Conservation (phyloP, 768 basidiomycete species). For the Auricularia sp. region DNA sequence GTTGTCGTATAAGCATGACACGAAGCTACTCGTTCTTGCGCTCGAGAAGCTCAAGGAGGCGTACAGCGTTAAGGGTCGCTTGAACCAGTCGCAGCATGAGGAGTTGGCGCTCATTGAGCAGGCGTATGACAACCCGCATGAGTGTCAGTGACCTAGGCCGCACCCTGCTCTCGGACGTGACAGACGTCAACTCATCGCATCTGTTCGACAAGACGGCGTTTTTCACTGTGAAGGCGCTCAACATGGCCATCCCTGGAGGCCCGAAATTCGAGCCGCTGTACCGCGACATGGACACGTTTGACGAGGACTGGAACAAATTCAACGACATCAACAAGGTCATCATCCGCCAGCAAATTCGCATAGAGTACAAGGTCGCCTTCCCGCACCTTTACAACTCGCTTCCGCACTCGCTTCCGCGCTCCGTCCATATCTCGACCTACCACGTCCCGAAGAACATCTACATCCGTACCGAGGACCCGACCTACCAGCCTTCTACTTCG, state of each 20-base stretch:
- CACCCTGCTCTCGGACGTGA: slow-evolving; percentile 85
- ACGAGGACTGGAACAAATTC: slow-evolving; percentile 99
- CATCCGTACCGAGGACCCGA: slow-evolving; percentile 99
- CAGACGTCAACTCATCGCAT: slow-evolving; percentile 83
- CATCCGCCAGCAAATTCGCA: slow-evolving; percentile 95
- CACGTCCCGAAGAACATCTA: slow-evolving; percentile 96
- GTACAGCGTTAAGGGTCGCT: slow-evolving; percentile 91
- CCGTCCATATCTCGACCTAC: slow-evolving; percentile 85
- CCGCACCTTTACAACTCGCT: slow-evolving; percentile 76
- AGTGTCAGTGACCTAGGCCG: slow-evolving; percentile 74
- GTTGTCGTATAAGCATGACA: slow-evolving; percentile 97
- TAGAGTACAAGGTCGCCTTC: slow-evolving; percentile 98
- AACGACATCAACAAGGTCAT: slow-evolving; percentile 99
- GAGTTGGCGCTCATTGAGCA: slow-evolving; percentile 97
- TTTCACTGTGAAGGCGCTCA: slow-evolving; percentile 95
- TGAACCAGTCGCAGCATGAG: slow-evolving; percentile 97
- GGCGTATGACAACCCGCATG: slow-evolving; percentile 98
- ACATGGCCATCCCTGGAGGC: slow-evolving; percentile 95
- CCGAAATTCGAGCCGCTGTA: slow-evolving; percentile 98
- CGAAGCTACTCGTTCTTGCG: slow-evolving; percentile 90
- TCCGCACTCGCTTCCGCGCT: slow-evolving; percentile 76
- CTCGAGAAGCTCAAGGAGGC: slow-evolving; percentile 98
- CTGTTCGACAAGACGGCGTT: slow-evolving; percentile 96
- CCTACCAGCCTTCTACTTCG: slow-evolving; percentile 98
- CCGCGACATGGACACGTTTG: slow-evolving; percentile 93